Conservation (phyloP, 1,139 yeast species). For the Pichia cactophila region DNA sequence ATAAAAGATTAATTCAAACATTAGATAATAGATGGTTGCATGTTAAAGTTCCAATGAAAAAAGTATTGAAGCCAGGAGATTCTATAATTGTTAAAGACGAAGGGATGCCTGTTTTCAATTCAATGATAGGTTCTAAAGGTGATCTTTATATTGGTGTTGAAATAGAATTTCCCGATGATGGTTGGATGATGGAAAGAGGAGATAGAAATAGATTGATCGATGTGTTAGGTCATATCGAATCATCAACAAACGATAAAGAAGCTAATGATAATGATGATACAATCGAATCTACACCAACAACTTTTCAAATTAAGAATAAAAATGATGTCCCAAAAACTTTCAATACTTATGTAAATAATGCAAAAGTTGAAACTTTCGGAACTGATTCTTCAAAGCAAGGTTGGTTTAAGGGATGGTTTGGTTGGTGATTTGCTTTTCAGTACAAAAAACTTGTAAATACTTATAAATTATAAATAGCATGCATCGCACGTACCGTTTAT, state of each 20-base stretch:
- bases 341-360: slow-evolving; percentile 23
- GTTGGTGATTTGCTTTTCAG: slow-evolving; percentile 5
- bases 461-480: not conserved
- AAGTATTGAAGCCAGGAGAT: slow-evolving; percentile 76
- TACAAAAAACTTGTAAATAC: not conserved
- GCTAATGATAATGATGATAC: slow-evolving; percentile 27
- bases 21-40: slow-evolving; percentile 73
- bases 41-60: slow-evolving; percentile 60
- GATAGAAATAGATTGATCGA: slow-evolving; percentile 48
- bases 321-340: slow-evolving; percentile 22
- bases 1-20: slow-evolving; percentile 59
- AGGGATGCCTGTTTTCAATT: slow-evolving; percentile 65
- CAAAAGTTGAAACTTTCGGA: slow-evolving; percentile 21
- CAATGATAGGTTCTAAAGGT: slow-evolving; percentile 40
- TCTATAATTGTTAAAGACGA: slow-evolving; percentile 60
- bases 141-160: slow-evolving; percentile 66
- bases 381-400: slow-evolving; percentile 16
- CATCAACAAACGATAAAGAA: slow-evolving; percentile 1
- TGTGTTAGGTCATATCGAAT: slow-evolving; percentile 42
- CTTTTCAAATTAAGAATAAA: slow-evolving; percentile 21
- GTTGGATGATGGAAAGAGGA: slow-evolving; percentile 66
- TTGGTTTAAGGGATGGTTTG: slow-evolving; percentile 22
- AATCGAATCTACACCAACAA: slow-evolving; percentile 22
- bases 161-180: slow-evolving; percentile 77
- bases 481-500: not conserved